A percentile compares a stretch with the other conserved stretches of the same genome.
Evolutionary conservation across 768 basidiomycete genomes (phyloP).

Genomic region (Macrolepiota albuminosa): DNA sequence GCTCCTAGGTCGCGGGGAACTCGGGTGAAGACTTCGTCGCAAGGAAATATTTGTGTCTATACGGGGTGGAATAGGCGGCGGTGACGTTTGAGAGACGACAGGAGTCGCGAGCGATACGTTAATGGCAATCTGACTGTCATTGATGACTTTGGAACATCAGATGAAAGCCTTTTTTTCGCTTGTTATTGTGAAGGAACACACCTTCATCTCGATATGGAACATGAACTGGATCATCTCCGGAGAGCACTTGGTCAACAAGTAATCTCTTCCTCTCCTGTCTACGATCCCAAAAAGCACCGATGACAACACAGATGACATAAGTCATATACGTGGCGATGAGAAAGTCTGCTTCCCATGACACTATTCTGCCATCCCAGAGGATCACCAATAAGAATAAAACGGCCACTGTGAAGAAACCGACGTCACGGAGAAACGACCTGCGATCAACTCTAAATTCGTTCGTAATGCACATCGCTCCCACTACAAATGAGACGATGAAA

Average conservation of each 20-base stretch:
- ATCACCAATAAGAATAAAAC: constrained; percentile 72
- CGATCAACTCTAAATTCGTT: constrained; percentile 85
- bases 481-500: constrained; percentile 95
- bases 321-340: constrained; percentile 70
- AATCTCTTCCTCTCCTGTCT: constrained; percentile 42
- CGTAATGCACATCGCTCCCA: constrained; percentile 97
- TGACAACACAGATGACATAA: constrained; percentile 75
- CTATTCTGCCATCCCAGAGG: constrained; percentile 71
- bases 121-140: constrained; percentile 13
- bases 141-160: constrained; percentile 8
- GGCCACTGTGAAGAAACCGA: constrained; percentile 89
- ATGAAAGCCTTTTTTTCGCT: background rate
- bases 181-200: constrained; percentile 24
- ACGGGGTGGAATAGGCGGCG: background rate
- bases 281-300: constrained; percentile 73
- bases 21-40: constrained; percentile 25
- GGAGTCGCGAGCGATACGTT: constrained; percentile 23
- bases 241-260: constrained; percentile 59
- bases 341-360: constrained; percentile 62
- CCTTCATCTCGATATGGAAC: constrained; percentile 62
- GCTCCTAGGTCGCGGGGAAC: constrained; percentile 38
- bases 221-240: constrained; percentile 40
- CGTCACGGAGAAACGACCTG: constrained; percentile 85
- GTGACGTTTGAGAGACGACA: background rate
- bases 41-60: constrained; percentile 3